Percentiles rank a stretch among this genome's conserved stretches.
Conservation (phyloP, 2,329 filamentous ascomycete genomes). For the Ceratocystis alfenasii region DNA sequence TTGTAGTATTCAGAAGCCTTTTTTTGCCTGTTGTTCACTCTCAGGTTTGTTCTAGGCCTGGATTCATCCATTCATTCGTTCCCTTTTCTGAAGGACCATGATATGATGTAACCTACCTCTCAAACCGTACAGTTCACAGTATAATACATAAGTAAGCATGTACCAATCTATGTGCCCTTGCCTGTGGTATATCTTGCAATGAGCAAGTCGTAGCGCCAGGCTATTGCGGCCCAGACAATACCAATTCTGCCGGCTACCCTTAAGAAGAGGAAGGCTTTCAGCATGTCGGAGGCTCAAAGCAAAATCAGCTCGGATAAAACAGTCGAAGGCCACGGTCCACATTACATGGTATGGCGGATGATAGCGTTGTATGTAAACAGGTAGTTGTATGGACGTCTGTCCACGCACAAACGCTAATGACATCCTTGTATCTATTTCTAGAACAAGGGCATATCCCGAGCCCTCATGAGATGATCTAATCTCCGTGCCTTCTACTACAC, state of each 20-base stretch:
- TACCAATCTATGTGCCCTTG: not conserved
- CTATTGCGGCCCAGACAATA: too few species aligned
- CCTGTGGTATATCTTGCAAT: not conserved
- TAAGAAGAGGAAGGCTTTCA: too few species aligned
- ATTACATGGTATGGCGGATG: too few species aligned
- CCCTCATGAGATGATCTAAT: conserved; percentile 3
- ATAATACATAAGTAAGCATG: not conserved
- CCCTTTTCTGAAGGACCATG: not conserved
- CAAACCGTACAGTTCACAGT: not conserved
- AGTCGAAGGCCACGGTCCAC: not conserved
- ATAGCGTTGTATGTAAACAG: not conserved
- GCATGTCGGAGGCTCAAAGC: too few species aligned
- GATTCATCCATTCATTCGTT: not conserved
- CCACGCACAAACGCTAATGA: not conserved
- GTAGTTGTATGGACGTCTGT: not conserved
- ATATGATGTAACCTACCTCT: not conserved
- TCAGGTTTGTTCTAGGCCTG: not conserved
- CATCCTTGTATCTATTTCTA: not conserved
- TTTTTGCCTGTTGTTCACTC: not conserved
- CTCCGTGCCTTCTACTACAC: not conserved
- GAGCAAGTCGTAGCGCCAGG: too few species aligned
- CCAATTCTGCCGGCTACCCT: too few species aligned
- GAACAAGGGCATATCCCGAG: conserved; percentile 4
- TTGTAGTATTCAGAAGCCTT: not conserved
- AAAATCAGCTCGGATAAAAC: not conserved